phyloP scores from a whole-genome alignment of 73 alveolate genomes.

The Symbiodinium pilosum region DNA sequence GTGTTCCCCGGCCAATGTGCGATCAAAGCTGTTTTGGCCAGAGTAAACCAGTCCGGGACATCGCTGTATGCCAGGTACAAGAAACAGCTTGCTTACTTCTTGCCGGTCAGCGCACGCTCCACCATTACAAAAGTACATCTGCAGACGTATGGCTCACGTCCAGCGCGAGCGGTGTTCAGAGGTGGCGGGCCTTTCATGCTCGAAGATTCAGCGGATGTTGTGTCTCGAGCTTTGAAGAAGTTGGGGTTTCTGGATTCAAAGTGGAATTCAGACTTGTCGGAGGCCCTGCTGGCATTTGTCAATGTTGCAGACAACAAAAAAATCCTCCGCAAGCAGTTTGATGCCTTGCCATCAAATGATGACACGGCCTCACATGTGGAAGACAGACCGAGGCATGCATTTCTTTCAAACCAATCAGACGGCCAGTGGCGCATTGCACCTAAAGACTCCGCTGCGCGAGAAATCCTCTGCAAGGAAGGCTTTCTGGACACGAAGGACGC shows the following conservation, averaged over 20 bases:
- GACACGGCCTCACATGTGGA: not conserved
- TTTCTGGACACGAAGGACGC: too few species aligned
- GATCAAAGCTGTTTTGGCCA: not conserved
- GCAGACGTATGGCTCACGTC: not conserved
- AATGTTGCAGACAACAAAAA: not conserved
- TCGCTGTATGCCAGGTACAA: not conserved
- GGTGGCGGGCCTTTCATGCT: slow-evolving; percentile 59
- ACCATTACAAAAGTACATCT: not conserved
- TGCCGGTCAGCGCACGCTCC: not conserved
- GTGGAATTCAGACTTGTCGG: not conserved
- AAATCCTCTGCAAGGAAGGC: too few species aligned
- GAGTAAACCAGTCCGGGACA: not conserved
- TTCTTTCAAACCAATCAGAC: not conserved
- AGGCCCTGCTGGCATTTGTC: not conserved
- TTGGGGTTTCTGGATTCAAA: slow-evolving; percentile 14
- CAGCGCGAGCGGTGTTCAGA: not conserved
- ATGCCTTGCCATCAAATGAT: not conserved
- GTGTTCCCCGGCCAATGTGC: slow-evolving; percentile 1
- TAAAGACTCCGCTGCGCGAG: not conserved
- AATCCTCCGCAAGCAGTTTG: not conserved
- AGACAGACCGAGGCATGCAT: not conserved
- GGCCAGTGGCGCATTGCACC: slow-evolving; percentile 12
- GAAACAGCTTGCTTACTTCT: not conserved
- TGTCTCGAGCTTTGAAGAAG: not conserved
- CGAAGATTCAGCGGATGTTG: not conserved